A percentile compares a stretch with the other conserved stretches of the same genome.
Conservation (phyloP, 352 stramenopile species). For the Globisporangium cylindrosporum region DNA sequence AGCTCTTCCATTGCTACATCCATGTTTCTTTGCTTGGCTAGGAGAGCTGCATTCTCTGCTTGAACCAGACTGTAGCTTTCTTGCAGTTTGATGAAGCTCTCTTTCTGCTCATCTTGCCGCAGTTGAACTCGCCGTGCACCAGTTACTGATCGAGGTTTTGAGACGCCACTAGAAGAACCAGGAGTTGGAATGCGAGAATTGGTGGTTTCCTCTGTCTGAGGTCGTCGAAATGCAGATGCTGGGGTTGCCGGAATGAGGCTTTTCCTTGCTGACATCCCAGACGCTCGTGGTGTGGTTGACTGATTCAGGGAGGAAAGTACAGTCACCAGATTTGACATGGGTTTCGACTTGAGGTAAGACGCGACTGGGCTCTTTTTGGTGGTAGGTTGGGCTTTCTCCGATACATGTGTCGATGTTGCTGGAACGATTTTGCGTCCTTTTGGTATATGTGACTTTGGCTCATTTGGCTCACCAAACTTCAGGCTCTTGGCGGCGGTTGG, state of each 20-base stretch:
- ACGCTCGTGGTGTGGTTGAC: background rate
- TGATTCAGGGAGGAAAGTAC: conserved; percentile 12
- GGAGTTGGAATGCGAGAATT: conserved; percentile 14
- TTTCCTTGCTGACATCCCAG: background rate
- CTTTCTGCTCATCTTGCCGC: background rate
- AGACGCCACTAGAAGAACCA: background rate
- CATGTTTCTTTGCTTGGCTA: conserved; percentile 1
- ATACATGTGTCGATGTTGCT: background rate
- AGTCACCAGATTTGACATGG: conserved; percentile 12
- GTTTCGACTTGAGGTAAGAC: background rate
- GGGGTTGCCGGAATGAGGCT: conserved; percentile 10
- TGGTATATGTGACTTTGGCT: conserved; percentile 6
- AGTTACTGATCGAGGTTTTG: background rate
- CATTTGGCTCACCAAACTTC: conserved; percentile 20
- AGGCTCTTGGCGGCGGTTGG: conserved; percentile 26
- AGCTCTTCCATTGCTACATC: background rate
- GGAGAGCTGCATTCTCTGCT: conserved; percentile 3
- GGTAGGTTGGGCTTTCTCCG: background rate
- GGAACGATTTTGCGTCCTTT: background rate
- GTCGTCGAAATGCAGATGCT: background rate
- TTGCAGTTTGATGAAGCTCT: conserved; percentile 8
- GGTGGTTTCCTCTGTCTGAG: background rate
- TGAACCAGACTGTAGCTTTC: conserved; percentile 6
- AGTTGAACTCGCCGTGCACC: conserved; percentile 1
- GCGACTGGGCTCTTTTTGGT: conserved; percentile 14